phyloP scores from a whole-genome alignment of 2,329 filamentous ascomycete genomes.

The Talaromyces sp. region DNA sequence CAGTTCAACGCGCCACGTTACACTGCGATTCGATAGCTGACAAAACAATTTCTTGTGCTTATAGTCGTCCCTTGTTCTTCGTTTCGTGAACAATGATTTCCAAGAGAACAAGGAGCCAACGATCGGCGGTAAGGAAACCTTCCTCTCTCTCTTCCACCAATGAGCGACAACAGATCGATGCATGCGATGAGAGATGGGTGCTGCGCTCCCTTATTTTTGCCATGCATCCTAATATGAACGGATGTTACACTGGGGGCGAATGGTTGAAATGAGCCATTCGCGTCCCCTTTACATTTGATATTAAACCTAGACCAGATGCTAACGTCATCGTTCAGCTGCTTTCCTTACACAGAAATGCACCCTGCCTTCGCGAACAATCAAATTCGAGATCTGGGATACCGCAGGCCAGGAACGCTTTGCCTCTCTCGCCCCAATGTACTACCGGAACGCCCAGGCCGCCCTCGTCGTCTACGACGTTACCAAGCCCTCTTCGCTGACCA shows the following conservation, averaged over 20 bases:
- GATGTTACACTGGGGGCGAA: slow-evolving; percentile 1
- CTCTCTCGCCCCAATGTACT: slow-evolving; percentile 97
- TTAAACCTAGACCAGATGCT: slow-evolving; percentile 7
- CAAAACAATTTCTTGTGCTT: neutral
- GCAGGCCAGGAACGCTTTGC: slow-evolving; percentile 97
- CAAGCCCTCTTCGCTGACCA: slow-evolving; percentile 90
- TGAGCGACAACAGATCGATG: neutral
- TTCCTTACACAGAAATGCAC: slow-evolving; percentile 99
- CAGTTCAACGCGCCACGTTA: slow-evolving; percentile 8
- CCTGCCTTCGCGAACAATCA: slow-evolving; percentile 78
- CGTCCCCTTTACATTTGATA: neutral
- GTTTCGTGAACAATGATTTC: slow-evolving; percentile 99
- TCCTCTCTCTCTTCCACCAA: slow-evolving; percentile 1
- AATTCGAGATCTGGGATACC: slow-evolving; percentile 96
- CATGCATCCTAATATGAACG: neutral
- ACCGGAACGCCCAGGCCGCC: slow-evolving; percentile 95
- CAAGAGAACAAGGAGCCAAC: slow-evolving; percentile 99
- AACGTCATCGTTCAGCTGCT: slow-evolving; percentile 64
- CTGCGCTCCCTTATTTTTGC: neutral
- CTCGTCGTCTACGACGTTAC: slow-evolving; percentile 99
- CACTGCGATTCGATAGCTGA: slow-evolving; percentile 15
- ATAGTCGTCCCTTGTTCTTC: slow-evolving; percentile 93
- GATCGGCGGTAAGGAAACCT: slow-evolving; percentile 74
- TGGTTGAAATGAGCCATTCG: neutral
- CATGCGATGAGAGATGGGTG: neutral